phyloP scores from a whole-genome alignment of 129 eudicot species.

The Centrapalus pauciflorus region DNA sequence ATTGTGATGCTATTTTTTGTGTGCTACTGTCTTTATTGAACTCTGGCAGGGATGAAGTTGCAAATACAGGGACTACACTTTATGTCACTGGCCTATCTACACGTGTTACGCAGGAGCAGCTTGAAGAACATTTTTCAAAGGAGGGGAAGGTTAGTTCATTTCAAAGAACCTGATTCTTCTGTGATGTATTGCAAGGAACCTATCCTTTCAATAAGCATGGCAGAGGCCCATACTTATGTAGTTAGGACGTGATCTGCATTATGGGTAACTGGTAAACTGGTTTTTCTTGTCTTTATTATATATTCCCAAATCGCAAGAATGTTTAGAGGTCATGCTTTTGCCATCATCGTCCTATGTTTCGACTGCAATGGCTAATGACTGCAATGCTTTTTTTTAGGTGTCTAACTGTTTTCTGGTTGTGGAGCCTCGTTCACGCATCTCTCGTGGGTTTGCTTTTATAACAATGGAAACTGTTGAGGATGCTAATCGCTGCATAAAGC shows the following conservation, averaged over 20 bases:
- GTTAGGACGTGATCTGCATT: not conserved
- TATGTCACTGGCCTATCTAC: constrained; percentile 96
- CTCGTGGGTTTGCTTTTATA: constrained; percentile 96
- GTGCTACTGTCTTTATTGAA: not conserved
- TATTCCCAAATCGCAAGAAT: not conserved
- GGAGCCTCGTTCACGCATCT: constrained; percentile 92
- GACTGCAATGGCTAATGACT: not conserved
- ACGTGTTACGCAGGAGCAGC: constrained; percentile 83
- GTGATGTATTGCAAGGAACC: not conserved
- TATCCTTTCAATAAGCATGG: not conserved
- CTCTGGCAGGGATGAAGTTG: constrained; percentile 40
- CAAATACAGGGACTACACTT: constrained; percentile 85
- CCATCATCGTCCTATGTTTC: not conserved
- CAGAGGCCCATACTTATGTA: not conserved
- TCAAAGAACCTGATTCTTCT: not conserved
- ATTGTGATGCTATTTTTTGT: not conserved
- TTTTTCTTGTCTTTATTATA: not conserved
- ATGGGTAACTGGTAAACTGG: not conserved
- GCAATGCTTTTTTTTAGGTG: constrained; percentile 37
- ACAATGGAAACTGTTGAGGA: constrained; percentile 79
- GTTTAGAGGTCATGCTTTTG: not conserved
- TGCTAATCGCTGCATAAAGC: constrained; percentile 90
- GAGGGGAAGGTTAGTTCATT: constrained; percentile 77
- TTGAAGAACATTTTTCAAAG: constrained; percentile 83
- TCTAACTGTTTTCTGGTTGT: constrained; percentile 86